phyloP scores from a whole-genome alignment of 2,329 filamentous ascomycete genomes.

The Thelonectria olida region DNA sequence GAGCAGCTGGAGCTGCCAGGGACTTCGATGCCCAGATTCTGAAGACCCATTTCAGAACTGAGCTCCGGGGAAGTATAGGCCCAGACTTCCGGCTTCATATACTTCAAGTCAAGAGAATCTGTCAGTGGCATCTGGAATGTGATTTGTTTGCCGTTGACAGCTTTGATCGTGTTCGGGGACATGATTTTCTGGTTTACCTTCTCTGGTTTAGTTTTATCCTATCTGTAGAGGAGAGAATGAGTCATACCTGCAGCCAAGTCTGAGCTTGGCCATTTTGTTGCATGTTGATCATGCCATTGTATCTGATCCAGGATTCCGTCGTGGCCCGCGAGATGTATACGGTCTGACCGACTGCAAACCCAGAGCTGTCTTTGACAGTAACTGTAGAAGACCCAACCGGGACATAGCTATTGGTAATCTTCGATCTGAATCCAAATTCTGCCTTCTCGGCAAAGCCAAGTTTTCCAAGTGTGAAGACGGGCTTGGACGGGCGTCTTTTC shows the following conservation, averaged over 20 bases:
- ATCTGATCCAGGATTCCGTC: slow-evolving; percentile 26
- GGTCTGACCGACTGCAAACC: slow-evolving; percentile 16
- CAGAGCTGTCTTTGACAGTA: background rate
- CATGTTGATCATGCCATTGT: slow-evolving; percentile 28
- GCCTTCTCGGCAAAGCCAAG: background rate
- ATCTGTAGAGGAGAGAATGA: rapidly evolving
- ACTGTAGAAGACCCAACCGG: slow-evolving; percentile 23
- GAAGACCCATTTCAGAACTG: slow-evolving; percentile 27
- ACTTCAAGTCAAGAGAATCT: slow-evolving; percentile 22
- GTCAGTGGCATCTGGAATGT: slow-evolving; percentile 30
- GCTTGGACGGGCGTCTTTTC: background rate
- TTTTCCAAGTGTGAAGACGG: slow-evolving; percentile 28
- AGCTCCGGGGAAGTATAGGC: slow-evolving; percentile 21
- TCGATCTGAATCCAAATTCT: background rate
- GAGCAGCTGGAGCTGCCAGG: slow-evolving; percentile 19
- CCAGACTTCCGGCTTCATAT: slow-evolving; percentile 21
- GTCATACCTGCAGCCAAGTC: slow-evolving; percentile 31
- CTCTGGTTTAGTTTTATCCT: background rate
- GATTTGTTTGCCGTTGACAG: slow-evolving; percentile 22
- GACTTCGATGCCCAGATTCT: slow-evolving; percentile 18
- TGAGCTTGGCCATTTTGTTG: slow-evolving; percentile 18
- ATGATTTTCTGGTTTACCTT: slow-evolving; percentile 21
- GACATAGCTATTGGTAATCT: slow-evolving; percentile 31
- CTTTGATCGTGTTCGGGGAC: slow-evolving; percentile 23
- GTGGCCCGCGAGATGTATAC: slow-evolving; percentile 25